Conservation (phyloP, 805 yeast species). For the Tetrapisispora namnaoensis region DNA sequence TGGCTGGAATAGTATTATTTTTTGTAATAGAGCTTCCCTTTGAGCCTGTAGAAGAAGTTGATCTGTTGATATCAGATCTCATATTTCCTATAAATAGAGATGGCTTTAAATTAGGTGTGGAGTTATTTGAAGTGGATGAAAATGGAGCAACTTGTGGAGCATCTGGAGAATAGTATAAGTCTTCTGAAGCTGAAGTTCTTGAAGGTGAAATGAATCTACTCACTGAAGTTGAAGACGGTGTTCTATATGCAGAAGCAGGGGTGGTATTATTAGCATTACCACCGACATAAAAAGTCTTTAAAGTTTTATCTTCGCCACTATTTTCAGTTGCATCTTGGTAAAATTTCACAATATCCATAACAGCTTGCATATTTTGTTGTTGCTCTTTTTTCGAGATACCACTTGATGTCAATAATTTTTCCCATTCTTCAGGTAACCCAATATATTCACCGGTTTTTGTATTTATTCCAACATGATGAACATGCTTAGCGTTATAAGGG, state of each 20-base stretch:
- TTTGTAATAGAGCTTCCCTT: not conserved
- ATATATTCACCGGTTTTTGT: conserved; percentile 75
- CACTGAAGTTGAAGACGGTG: conserved; percentile 21
- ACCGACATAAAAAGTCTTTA: conserved; percentile 30
- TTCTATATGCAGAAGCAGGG: conserved; percentile 26
- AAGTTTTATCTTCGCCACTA: conserved; percentile 33
- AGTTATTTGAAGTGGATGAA: conserved; percentile 1
- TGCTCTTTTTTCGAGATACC: conserved; percentile 87
- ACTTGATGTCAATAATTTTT: conserved; percentile 64
- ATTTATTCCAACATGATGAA: conserved; percentile 90
- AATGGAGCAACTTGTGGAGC: conserved; percentile 11
- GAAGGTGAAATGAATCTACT: conserved; percentile 12
- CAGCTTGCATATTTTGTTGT: conserved; percentile 87
- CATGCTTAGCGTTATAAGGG: conserved; percentile 84
- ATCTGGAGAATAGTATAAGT: conserved; percentile 6
- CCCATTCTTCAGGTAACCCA: conserved; percentile 93
- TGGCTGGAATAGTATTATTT: conserved; percentile 1
- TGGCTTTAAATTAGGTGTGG: conserved; percentile 5
- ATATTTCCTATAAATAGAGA: conserved; percentile 1
- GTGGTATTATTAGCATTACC: not conserved
- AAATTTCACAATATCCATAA: conserved; percentile 81
- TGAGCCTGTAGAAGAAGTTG: not conserved
- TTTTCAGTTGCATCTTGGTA: conserved; percentile 51
- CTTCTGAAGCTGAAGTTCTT: conserved; percentile 24
- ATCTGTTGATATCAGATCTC: not conserved